These are phyloP conservation scores for Globisporangium rhizosaccharum DNA, from an alignment of 352 stramenopile species.

Conservation along the genomic window DNA sequence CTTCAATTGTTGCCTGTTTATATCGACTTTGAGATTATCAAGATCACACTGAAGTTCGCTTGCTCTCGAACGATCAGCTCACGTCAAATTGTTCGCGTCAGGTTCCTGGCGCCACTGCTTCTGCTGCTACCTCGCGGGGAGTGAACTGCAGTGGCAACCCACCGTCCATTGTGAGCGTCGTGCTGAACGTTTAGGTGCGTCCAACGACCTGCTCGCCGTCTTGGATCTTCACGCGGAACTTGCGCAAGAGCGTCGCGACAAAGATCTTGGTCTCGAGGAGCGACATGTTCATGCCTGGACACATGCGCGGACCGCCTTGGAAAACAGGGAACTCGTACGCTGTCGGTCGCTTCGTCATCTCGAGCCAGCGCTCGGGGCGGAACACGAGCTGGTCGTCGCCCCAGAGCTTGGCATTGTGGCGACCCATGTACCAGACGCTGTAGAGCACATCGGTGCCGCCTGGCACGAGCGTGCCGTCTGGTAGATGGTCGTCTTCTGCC, in stretches of 20 bases:
- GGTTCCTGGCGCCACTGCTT: too few species aligned
- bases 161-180: slow-evolving; percentile 38
- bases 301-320: slow-evolving; percentile 58
- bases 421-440: slow-evolving; percentile 51
- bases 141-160: slow-evolving; percentile 38
- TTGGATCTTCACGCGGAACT: slow-evolving; percentile 39
- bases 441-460: slow-evolving; percentile 60
- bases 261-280: slow-evolving; percentile 59
- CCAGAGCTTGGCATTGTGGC: slow-evolving; percentile 5
- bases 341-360: slow-evolving; percentile 23
- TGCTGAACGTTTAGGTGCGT: slow-evolving; percentile 40
- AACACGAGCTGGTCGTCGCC: slow-evolving; percentile 14
- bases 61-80: too few species aligned
- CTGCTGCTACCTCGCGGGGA: slow-evolving; percentile 10
- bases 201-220: slow-evolving; percentile 22
- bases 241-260: slow-evolving; percentile 32
- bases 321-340: slow-evolving; percentile 70
- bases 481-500: neutral
- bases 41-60: too few species aligned
- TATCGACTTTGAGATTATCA: too few species aligned
- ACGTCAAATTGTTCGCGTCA: too few species aligned
- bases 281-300: slow-evolving; percentile 67
- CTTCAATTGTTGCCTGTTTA: too few species aligned
- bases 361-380: slow-evolving; percentile 7
- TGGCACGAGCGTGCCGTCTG: slow-evolving; percentile 45